A percentile compares a stretch with the other conserved stretches of the same genome.
These are phyloP conservation scores for Otatea glauca DNA, from an alignment of 176 grass and related monocot genomes.

Conservation along the genomic window DNA sequence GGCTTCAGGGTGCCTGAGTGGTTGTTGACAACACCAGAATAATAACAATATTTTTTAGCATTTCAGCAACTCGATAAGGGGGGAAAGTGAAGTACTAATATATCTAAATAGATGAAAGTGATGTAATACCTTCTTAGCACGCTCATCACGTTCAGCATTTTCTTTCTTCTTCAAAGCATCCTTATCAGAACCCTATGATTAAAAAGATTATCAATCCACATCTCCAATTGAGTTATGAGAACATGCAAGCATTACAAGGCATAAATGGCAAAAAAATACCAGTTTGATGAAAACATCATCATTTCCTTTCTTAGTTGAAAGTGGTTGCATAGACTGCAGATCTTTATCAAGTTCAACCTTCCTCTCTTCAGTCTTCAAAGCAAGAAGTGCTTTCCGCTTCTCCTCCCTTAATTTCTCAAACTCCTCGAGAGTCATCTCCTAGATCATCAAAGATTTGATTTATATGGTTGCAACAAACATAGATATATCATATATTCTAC, in stretches of 20 bases:
- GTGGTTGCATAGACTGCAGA: slow-evolving; percentile 73
- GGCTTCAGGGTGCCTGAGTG: not conserved
- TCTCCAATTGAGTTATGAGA: not conserved
- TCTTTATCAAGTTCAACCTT: slow-evolving; percentile 96
- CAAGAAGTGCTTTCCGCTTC: slow-evolving; percentile 73
- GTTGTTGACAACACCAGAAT: not conserved
- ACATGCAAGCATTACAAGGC: slow-evolving; percentile 15
- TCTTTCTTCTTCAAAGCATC: slow-evolving; percentile 88
- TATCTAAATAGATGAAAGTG: not conserved
- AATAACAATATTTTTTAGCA: not conserved
- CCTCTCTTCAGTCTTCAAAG: slow-evolving; percentile 77
- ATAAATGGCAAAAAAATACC: slow-evolving; percentile 43
- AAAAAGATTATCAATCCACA: not conserved
- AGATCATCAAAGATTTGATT: slow-evolving; percentile 32
- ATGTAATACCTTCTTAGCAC: slow-evolving; percentile 66
- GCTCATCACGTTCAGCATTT: slow-evolving; percentile 85
- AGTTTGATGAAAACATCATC: slow-evolving; percentile 80
- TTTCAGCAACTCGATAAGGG: not conserved
- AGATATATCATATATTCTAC: not conserved
- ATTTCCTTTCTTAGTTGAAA: slow-evolving; percentile 72
- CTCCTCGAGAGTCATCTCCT: slow-evolving; percentile 98
- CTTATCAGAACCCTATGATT: slow-evolving; percentile 76
- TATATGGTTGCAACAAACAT: not conserved
- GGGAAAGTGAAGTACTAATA: not conserved
- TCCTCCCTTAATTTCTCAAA: slow-evolving; percentile 95